Conservation (phyloP, 208 protist genomes). For the Leishmania turanica region DNA sequence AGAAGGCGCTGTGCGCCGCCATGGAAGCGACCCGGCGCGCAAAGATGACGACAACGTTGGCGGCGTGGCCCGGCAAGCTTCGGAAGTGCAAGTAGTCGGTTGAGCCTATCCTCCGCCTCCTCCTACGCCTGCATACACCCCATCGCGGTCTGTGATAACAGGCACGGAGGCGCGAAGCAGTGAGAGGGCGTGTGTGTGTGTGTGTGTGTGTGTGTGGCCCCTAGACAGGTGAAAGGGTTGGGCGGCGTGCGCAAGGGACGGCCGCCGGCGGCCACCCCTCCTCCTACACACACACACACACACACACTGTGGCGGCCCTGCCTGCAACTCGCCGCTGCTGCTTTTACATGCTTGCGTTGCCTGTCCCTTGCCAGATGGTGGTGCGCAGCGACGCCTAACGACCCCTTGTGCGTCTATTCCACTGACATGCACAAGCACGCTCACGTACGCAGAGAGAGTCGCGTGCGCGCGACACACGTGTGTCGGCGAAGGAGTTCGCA, state of each 20-base stretch:
- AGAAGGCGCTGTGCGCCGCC: conserved; percentile 32
- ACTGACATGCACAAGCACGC: background rate
- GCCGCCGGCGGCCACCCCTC: background rate
- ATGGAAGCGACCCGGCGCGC: conserved; percentile 19
- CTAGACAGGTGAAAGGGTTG: too few relatives aligned
- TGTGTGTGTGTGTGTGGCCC: too few relatives aligned
- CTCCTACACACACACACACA: background rate
- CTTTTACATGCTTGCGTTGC: background rate
- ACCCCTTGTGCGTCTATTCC: background rate
- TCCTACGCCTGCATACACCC: background rate
- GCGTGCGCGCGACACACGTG: background rate
- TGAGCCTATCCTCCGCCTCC: background rate
- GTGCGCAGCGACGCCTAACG: background rate
- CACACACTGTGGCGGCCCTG: background rate
- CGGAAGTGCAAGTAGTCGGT: background rate
- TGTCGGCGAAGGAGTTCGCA: background rate
- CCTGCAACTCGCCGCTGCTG: background rate
- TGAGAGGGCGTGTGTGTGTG: background rate
- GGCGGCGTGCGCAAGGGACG: too few relatives aligned
- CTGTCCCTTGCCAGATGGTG: background rate
- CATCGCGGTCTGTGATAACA: background rate
- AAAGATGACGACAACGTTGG: conserved; percentile 1
- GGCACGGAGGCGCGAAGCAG: background rate
- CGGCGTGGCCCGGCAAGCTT: background rate
- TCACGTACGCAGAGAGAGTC: background rate